phyloP scores from a whole-genome alignment of 805 yeast genomes.

The Schwanniomyces yamadae region DNA sequence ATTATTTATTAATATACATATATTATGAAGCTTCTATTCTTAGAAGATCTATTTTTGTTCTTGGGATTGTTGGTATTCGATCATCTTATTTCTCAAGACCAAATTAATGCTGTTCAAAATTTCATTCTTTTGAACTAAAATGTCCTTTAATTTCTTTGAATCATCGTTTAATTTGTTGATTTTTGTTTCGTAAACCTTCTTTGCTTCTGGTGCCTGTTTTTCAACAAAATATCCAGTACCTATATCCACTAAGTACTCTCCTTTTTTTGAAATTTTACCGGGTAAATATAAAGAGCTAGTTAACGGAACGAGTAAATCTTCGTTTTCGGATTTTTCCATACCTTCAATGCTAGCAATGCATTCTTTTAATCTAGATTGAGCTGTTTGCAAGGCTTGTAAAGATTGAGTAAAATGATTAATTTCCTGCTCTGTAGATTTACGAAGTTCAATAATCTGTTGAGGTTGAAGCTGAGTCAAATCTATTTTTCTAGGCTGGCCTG shows the following conservation, averaged over 20 bases:
- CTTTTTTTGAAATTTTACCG: slow-evolving; percentile 65
- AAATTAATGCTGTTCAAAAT: slow-evolving; percentile 61
- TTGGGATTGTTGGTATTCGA: slow-evolving; percentile 42
- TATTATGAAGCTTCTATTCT: not conserved
- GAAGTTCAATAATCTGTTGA: slow-evolving; percentile 81
- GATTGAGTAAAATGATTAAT: slow-evolving; percentile 84
- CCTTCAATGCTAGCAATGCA: slow-evolving; percentile 70
- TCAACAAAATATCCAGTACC: slow-evolving; percentile 97
- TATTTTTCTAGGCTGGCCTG: slow-evolving; percentile 28
- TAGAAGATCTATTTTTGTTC: slow-evolving; percentile 2
- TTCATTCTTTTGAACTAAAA: slow-evolving; percentile 72
- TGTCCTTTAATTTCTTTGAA: slow-evolving; percentile 66
- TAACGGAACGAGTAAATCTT: slow-evolving; percentile 75
- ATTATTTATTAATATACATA: slow-evolving; percentile 4
- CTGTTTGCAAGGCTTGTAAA: slow-evolving; percentile 76
- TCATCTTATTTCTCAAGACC: slow-evolving; percentile 52
- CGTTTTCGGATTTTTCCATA: slow-evolving; percentile 40
- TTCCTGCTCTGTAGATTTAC: slow-evolving; percentile 81
- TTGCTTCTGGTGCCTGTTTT: slow-evolving; percentile 66
- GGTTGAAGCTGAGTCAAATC: slow-evolving; percentile 73
- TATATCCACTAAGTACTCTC: slow-evolving; percentile 82
- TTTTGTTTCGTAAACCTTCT: slow-evolving; percentile 69
- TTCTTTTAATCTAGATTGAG: slow-evolving; percentile 77
- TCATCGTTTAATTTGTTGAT: slow-evolving; percentile 71
- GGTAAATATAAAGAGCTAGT: slow-evolving; percentile 89